Evolutionary conservation across 129 eudicot species (phyloP).

Genomic region (Artemisia argyi): DNA sequence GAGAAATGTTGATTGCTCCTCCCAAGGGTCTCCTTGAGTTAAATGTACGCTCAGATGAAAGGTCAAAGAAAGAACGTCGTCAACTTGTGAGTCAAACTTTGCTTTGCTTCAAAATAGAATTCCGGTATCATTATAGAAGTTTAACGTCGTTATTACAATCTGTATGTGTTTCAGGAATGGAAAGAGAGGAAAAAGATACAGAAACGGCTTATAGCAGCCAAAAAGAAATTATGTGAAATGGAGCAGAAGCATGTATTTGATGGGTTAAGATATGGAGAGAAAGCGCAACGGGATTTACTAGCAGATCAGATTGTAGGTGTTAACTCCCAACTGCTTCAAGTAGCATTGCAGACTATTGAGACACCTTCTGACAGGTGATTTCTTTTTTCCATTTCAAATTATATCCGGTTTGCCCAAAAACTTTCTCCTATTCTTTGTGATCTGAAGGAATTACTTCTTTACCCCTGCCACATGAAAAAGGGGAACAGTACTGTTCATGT

Average conservation of each 20-base stretch:
- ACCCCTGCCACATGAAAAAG: slow-evolving; percentile 1
- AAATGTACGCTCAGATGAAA: slow-evolving; percentile 79
- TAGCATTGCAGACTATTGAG: slow-evolving; percentile 56
- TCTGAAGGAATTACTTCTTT: slow-evolving; percentile 8
- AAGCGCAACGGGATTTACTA: slow-evolving; percentile 61
- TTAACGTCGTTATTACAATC: slow-evolving; percentile 14
- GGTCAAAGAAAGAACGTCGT: slow-evolving; percentile 96
- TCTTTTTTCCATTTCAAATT: neutral
- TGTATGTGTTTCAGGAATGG: slow-evolving; percentile 68
- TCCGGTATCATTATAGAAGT: neutral
- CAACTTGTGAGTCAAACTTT: slow-evolving; percentile 66
- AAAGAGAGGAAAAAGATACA: slow-evolving; percentile 86
- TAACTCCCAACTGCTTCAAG: slow-evolving; percentile 76
- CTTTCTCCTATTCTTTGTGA: neutral
- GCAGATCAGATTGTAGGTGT: slow-evolving; percentile 71
- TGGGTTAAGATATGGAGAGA: slow-evolving; percentile 80
- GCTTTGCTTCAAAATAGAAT: slow-evolving; percentile 1
- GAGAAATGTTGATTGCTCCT: slow-evolving; percentile 94
- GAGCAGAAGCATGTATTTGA: slow-evolving; percentile 93
- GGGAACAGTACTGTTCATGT: neutral
- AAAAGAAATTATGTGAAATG: slow-evolving; percentile 84
- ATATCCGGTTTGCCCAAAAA: neutral
- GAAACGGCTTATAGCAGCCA: slow-evolving; percentile 82
- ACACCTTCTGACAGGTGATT: slow-evolving; percentile 58
- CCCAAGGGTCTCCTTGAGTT: slow-evolving; percentile 96